phyloP scores from a whole-genome alignment of 331 rosid genomes.

The Malus hybrid region DNA sequence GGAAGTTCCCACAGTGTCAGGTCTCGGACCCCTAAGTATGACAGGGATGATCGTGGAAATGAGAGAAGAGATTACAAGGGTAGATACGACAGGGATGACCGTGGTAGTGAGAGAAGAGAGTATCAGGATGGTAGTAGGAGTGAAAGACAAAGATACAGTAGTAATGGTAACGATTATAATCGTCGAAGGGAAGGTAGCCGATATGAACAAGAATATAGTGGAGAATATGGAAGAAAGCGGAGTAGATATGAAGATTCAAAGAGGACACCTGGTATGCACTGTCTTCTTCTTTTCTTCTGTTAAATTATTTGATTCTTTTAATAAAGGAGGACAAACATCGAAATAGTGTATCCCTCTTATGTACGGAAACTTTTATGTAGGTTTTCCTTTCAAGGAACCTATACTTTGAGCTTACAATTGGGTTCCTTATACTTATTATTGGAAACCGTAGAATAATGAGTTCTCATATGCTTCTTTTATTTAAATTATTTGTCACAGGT shows the following conservation, averaged over 20 bases:
- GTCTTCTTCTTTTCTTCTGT: neutral
- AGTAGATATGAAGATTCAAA: slow-evolving; percentile 67
- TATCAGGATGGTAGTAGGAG: slow-evolving; percentile 42
- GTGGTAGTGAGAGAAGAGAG: slow-evolving; percentile 48
- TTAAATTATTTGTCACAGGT: neutral
- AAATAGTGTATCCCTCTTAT: neutral
- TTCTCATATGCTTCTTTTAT: neutral
- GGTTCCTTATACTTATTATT: neutral
- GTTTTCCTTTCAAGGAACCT: neutral
- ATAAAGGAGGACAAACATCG: neutral
- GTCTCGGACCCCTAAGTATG: slow-evolving; percentile 31
- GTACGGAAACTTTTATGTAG: neutral
- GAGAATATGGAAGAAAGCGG: slow-evolving; percentile 45
- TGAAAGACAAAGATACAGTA: slow-evolving; percentile 23
- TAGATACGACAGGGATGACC: slow-evolving; percentile 38
- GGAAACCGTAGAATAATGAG: neutral
- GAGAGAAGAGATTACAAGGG: slow-evolving; percentile 28
- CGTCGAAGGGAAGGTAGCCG: slow-evolving; percentile 51
- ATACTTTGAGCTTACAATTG: neutral
- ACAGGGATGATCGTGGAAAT: slow-evolving; percentile 37
- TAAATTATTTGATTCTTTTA: neutral
- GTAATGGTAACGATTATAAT: slow-evolving; percentile 42
- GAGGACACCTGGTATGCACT: slow-evolving; percentile 63
- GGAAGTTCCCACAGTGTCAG: slow-evolving; percentile 23
- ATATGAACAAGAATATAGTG: slow-evolving; percentile 45